These are phyloP conservation scores for Alternaria infectoria DNA, from an alignment of 2,329 filamentous ascomycete species.

Conservation along the genomic window DNA sequence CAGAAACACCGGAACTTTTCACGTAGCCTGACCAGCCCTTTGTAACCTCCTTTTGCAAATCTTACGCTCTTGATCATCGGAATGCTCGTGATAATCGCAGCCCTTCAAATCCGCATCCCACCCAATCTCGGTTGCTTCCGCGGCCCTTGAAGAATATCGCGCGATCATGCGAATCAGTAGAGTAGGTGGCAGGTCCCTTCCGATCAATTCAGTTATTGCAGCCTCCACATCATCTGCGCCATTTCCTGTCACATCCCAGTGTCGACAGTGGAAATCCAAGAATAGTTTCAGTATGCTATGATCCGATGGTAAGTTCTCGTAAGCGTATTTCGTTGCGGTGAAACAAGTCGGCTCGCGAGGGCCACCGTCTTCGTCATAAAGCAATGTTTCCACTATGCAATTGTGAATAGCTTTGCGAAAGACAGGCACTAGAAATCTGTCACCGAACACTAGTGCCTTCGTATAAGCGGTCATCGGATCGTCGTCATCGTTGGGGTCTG, in stretches of 20 bases:
- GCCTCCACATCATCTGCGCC: background rate
- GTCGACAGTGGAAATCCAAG: background rate
- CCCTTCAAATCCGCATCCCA: background rate
- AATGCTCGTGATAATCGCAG: background rate
- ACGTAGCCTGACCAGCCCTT: too few relatives aligned
- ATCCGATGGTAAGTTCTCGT: background rate
- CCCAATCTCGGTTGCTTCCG: background rate
- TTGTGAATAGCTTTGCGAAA: background rate
- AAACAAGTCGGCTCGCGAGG: background rate
- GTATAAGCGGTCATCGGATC: background rate
- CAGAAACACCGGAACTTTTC: too few relatives aligned
- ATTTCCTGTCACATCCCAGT: background rate
- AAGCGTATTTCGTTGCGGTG: background rate
- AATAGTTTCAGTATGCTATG: background rate
- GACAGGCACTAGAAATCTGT: background rate
- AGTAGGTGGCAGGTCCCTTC: background rate
- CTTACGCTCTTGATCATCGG: background rate
- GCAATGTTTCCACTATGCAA: background rate
- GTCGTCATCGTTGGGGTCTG: background rate
- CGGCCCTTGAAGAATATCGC: background rate
- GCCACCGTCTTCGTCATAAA: background rate
- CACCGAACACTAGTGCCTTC: background rate
- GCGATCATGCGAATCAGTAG: background rate
- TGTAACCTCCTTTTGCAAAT: too few relatives aligned
- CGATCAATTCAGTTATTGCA: background rate